These are phyloP conservation scores for Chlamydomonas reinhardtii DNA, from an alignment of 163 green algal genomes.

Conservation along the genomic window DNA sequence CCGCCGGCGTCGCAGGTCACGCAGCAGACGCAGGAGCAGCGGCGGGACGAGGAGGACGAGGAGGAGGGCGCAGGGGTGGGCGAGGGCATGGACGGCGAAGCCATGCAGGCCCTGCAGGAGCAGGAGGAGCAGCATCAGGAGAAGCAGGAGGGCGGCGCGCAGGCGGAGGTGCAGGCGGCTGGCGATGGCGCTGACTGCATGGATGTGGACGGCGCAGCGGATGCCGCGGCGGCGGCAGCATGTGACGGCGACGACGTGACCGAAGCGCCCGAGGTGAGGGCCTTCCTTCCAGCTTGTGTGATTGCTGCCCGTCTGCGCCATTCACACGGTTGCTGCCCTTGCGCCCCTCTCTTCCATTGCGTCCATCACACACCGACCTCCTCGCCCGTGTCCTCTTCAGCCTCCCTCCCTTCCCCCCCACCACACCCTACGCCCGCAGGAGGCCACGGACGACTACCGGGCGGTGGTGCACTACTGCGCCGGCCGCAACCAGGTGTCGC, in stretches of 20 bases:
- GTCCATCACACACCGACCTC: not conserved
- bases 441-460: slow-evolving; percentile 29
- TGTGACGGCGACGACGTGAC: slow-evolving; percentile 44
- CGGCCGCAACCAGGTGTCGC: slow-evolving; percentile 30
- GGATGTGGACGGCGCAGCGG: slow-evolving; percentile 18
- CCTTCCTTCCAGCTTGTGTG: too few species aligned
- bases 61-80: not conserved
- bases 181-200: not conserved
- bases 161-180: not conserved
- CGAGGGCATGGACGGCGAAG: not conserved
- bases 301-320: too few species aligned
- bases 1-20: not conserved
- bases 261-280: slow-evolving; percentile 33
- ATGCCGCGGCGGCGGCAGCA: not conserved
- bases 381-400: too few species aligned
- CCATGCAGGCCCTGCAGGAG: not conserved
- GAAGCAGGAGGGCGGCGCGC: not conserved
- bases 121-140: not conserved
- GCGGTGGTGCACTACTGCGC: slow-evolving; percentile 46
- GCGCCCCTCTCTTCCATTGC: too few species aligned
- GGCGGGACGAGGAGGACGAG: not conserved
- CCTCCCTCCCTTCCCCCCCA: not conserved
- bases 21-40: not conserved
- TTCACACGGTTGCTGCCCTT: too few species aligned
- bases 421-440: not conserved